Evolutionary conservation across 441 rosid genomes (phyloP).

Genomic region (Gossypium trilobum): DNA sequence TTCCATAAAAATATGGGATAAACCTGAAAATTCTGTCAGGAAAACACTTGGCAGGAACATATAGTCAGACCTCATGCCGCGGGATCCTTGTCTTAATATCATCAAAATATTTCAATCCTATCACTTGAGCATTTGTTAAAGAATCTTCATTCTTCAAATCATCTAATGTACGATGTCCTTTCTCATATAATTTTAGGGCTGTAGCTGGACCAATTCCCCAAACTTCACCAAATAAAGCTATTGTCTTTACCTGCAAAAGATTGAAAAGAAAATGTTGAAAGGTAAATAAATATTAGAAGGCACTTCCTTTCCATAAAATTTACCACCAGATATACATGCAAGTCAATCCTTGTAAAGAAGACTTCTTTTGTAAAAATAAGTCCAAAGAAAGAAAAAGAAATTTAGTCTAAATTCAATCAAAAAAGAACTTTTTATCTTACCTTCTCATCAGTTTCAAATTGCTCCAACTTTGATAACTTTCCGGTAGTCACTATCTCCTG

Average conservation of each 20-base stretch:
- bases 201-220: conserved; percentile 98
- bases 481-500: conserved; percentile 87
- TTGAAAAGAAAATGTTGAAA: conserved; percentile 13
- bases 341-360: neutral
- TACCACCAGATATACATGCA: neutral
- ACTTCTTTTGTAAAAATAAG: neutral
- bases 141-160: conserved; percentile 74
- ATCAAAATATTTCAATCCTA: conserved; percentile 82
- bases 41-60: conserved; percentile 16
- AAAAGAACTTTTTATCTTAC: conserved; percentile 25
- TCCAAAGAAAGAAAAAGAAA: neutral
- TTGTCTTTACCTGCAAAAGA: conserved; percentile 57
- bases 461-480: conserved; percentile 80
- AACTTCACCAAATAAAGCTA: conserved; percentile 79
- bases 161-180: conserved; percentile 68
- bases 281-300: neutral
- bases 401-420: conserved; percentile 1
- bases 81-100: conserved; percentile 79
- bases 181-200: conserved; percentile 79
- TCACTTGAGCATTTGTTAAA: conserved; percentile 63
- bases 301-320: conserved; percentile 1
- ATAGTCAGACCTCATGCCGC: conserved; percentile 57
- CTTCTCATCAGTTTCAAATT: conserved; percentile 91
- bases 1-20: neutral
- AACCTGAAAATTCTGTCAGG: conserved; percentile 6